These are phyloP conservation scores for Vitellaria paradoxa DNA, from an alignment of 179 eudicot genomes.

Conservation along the genomic window DNA sequence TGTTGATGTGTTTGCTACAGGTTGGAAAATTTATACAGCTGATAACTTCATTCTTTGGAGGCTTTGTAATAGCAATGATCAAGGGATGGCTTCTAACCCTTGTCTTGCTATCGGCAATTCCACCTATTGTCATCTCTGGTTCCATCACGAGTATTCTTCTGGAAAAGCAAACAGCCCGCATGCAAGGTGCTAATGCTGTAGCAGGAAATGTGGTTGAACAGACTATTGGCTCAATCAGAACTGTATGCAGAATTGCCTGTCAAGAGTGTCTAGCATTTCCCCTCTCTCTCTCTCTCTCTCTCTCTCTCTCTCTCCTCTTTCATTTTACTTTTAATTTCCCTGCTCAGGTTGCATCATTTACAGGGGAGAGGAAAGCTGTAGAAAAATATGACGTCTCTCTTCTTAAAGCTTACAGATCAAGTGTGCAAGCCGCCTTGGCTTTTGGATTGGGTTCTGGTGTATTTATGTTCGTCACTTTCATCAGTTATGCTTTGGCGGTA, in stretches of 20 bases:
- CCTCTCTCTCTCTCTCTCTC: not conserved
- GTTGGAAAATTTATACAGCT: slow-evolving; percentile 68
- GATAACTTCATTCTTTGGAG: slow-evolving; percentile 53
- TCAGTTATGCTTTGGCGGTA: slow-evolving; percentile 35
- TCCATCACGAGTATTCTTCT: slow-evolving; percentile 36
- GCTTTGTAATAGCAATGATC: slow-evolving; percentile 57
- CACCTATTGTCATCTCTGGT: slow-evolving; percentile 42
- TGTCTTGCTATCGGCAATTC: slow-evolving; percentile 56
- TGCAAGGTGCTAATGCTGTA: slow-evolving; percentile 53
- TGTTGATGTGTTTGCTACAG: slow-evolving; percentile 24
- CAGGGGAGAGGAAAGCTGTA: slow-evolving; percentile 42
- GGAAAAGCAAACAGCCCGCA: slow-evolving; percentile 38
- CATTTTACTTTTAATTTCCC: not conserved
- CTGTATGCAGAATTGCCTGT: slow-evolving; percentile 31
- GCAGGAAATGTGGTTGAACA: slow-evolving; percentile 67
- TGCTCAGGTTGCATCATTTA: slow-evolving; percentile 41
- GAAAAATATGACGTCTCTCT: slow-evolving; percentile 27
- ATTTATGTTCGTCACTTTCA: slow-evolving; percentile 21
- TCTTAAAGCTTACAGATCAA: slow-evolving; percentile 27
- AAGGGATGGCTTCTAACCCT: slow-evolving; percentile 80
- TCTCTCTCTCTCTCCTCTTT: not conserved
- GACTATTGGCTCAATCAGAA: slow-evolving; percentile 67
- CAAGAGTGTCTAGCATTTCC: not conserved
- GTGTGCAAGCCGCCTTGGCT: slow-evolving; percentile 29
- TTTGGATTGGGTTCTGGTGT: slow-evolving; percentile 32